Base-by-base conservation (phyloP, 1,284 basidiomycete species). In the Somion occarium region DNA sequence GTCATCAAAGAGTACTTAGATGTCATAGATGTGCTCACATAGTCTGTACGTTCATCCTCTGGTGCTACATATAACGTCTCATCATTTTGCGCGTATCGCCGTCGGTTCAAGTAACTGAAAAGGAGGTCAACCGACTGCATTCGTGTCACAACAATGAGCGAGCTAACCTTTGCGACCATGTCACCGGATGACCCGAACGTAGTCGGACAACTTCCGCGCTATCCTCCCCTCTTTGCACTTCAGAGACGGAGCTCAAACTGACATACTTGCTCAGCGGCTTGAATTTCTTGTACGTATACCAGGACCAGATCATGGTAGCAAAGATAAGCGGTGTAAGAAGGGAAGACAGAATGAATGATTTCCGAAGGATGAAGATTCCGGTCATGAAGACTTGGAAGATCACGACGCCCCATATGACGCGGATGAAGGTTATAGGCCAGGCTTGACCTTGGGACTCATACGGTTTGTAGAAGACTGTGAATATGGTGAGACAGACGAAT, bases 61-160 rank as follows among this genome's bases (percentile, higher is more conserved):
- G 91, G 91, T 3, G 92, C 95, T 37, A 97, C 91, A 64, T 98
- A 98, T 25, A 98, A 68, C 1, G 91, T 95, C 59, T 97, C 95
- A 62, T 97, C 94, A 63, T 95, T 93, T 62, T 93, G 85, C 0
- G 89, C 89, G 64, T 96, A 96, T 54, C 93, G 75, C 52, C 88
- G 78, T 51, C 87, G 80, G 61, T 87, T 93, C 55, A 95, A 67
- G 63, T 93, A 87, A 57, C 91, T 93, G 51, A 41, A 41, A 20
- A 41, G 23, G 23, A 13, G n/a, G 56, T 51, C 20, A 57, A 39
- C 38, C n/a, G 44, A 20, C 54, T 49, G 34, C 26, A 46, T 37
- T 34, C 48, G 5, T 20, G 46, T 1, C 20, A 26, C 24, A 42
- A 24, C 38, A 20, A 45, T 38, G 37, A 52, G 27, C 39, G 46